A percentile compares a stretch with the other conserved stretches of the same genome.
Conservation (phyloP, 139 green algal genomes). For the Axilococcus clingmanii region DNA sequence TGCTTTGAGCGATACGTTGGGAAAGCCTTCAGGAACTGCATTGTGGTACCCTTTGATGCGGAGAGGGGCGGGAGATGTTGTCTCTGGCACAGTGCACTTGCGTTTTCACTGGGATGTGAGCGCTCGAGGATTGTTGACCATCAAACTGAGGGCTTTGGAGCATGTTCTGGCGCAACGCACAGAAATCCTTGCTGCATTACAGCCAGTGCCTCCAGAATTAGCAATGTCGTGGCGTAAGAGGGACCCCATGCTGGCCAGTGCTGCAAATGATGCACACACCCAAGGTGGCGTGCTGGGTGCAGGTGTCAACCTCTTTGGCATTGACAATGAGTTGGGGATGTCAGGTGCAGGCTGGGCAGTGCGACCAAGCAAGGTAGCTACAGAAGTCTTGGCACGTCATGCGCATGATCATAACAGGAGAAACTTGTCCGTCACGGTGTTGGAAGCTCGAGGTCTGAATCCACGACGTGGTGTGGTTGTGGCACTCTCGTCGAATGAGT, state of each 20-base stretch:
- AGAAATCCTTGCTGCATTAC: slow-evolving; percentile 61
- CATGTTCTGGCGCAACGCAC: slow-evolving; percentile 46
- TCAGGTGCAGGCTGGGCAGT: neutral
- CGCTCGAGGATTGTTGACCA: slow-evolving; percentile 51
- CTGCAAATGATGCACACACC: neutral
- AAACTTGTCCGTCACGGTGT: slow-evolving; percentile 33
- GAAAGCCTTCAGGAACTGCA: slow-evolving; percentile 17
- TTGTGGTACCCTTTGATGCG: slow-evolving; percentile 42
- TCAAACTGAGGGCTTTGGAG: slow-evolving; percentile 61
- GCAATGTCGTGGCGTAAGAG: slow-evolving; percentile 8
- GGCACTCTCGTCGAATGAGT: slow-evolving; percentile 35
- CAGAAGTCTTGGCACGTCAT: slow-evolving; percentile 27
- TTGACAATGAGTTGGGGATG: slow-evolving; percentile 7
- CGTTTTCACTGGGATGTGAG: slow-evolving; percentile 70
- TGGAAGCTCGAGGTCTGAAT: slow-evolving; percentile 33
- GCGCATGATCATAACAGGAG: slow-evolving; percentile 26
- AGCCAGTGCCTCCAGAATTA: slow-evolving; percentile 27
- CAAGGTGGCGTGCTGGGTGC: neutral
- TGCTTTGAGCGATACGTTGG: slow-evolving; percentile 54
- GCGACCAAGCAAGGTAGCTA: slow-evolving; percentile 21
- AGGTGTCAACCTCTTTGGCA: neutral
- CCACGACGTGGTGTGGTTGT: slow-evolving; percentile 41
- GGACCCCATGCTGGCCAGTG: neutral
- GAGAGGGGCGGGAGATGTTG: slow-evolving; percentile 22
- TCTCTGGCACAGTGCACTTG: slow-evolving; percentile 40